Percentiles rank a stretch among this genome's conserved stretches.
phyloP scores from a whole-genome alignment of 192 early-diverging fungal genomes.

The Backusella parvicylindrica region DNA sequence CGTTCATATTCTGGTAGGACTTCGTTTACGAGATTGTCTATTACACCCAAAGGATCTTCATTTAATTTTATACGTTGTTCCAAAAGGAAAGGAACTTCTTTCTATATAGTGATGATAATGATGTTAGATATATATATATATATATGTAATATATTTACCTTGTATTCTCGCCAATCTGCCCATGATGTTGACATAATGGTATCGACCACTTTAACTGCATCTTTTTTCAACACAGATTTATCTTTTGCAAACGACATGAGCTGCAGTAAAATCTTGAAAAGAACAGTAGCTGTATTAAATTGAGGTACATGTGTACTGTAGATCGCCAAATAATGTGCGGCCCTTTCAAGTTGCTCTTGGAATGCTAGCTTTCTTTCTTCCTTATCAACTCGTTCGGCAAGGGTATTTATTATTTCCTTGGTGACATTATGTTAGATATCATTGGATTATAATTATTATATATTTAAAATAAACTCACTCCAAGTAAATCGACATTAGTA shows the following conservation, averaged over 20 bases:
- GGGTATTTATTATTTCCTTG: conserved; percentile 3
- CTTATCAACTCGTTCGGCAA: conserved; percentile 1
- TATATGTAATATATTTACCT: conserved; percentile 21
- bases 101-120: conserved; percentile 20
- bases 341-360: conserved; percentile 11
- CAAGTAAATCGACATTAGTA: conserved; percentile 28
- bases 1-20: conserved; percentile 40
- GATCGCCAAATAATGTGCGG: conserved; percentile 33
- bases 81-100: conserved; percentile 41
- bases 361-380: not conserved
- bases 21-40: conserved; percentile 34
- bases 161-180: conserved; percentile 34
- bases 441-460: not conserved
- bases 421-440: not conserved
- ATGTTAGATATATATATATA: not conserved
- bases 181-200: conserved; percentile 35
- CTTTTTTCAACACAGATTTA: conserved; percentile 12
- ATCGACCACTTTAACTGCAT: conserved; percentile 30
- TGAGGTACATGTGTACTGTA: conserved; percentile 41
- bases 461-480: conserved; percentile 1
- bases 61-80: conserved; percentile 40
- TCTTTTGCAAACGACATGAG: conserved; percentile 34
- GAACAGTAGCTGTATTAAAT: conserved; percentile 35
- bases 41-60: conserved; percentile 27
- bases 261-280: conserved; percentile 39